A percentile compares a stretch with the other conserved stretches of the same genome.
Conservation (phyloP, 192 early-diverging fungal species). For the Entomortierella parvispora region DNA sequence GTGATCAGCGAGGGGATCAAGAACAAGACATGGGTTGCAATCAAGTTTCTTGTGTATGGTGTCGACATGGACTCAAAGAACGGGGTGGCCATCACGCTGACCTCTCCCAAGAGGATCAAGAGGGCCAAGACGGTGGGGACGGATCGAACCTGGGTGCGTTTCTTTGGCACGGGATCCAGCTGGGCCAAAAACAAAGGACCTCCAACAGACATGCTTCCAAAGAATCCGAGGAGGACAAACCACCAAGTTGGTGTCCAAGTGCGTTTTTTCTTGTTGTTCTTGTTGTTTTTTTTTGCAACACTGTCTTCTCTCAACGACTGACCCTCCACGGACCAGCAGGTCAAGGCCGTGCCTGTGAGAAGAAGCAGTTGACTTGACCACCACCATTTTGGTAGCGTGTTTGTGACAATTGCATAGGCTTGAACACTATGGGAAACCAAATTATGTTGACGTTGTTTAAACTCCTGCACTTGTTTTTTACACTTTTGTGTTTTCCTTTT, state of each 20-base stretch:
- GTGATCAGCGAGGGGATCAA: slow-evolving; percentile 29
- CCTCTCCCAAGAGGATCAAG: slow-evolving; percentile 37
- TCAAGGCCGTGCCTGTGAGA: slow-evolving; percentile 43
- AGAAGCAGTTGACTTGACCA: slow-evolving; percentile 48
- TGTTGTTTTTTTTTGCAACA: neutral
- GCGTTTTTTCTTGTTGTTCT: neutral
- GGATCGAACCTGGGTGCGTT: slow-evolving; percentile 17
- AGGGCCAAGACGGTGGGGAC: slow-evolving; percentile 27
- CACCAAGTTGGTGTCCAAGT: slow-evolving; percentile 51
- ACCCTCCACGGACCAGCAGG: slow-evolving; percentile 48
- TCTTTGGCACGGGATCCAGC: slow-evolving; percentile 25
- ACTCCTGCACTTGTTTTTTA: too few species aligned
- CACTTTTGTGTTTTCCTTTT: too few species aligned
- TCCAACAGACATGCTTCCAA: slow-evolving; percentile 50
- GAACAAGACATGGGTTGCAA: slow-evolving; percentile 41
- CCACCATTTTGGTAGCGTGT: slow-evolving; percentile 50
- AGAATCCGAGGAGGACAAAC: slow-evolving; percentile 50
- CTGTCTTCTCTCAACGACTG: slow-evolving; percentile 19
- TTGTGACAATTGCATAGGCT: slow-evolving; percentile 49
- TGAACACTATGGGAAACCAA: slow-evolving; percentile 21
- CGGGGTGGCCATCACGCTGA: slow-evolving; percentile 40
- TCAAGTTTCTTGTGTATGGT: slow-evolving; percentile 30
- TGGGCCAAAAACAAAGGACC: slow-evolving; percentile 46
- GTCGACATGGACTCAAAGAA: slow-evolving; percentile 30
- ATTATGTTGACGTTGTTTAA: too few species aligned